A percentile compares a stretch with the other conserved stretches of the same genome.
Conservation (phyloP, 192 early-diverging fungal genomes). For the Coemansia sp. region DNA sequence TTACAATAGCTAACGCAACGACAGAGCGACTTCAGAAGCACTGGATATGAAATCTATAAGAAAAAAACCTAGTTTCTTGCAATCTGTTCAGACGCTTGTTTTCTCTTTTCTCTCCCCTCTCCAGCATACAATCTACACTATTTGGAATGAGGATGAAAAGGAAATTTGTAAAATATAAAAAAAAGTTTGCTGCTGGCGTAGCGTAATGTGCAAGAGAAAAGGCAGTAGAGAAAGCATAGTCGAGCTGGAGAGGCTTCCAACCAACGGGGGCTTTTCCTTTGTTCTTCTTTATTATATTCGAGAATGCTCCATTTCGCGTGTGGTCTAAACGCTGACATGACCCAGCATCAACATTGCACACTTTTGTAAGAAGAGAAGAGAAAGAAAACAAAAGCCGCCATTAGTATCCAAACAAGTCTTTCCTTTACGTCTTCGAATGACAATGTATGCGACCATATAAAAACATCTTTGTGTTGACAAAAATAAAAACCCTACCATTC, state of each 20-base stretch:
- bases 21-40: too few relatives aligned
- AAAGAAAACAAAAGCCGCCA: too few relatives aligned
- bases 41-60: constrained; percentile 1
- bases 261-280: too few relatives aligned
- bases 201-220: neutral
- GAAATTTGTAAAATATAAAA: neutral
- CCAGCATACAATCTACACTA: neutral
- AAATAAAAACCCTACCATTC: neutral
- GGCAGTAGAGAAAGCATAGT: neutral
- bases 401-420: too few relatives aligned
- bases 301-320: too few relatives aligned
- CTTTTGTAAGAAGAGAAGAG: too few relatives aligned
- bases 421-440: neutral
- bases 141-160: neutral
- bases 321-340: too few relatives aligned
- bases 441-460: neutral
- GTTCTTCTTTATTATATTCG: too few relatives aligned
- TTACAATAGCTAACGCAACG: too few relatives aligned
- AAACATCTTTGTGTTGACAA: neutral
- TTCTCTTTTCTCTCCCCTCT: neutral
- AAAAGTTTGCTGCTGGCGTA: neutral
- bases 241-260: too few relatives aligned
- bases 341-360: too few relatives aligned
- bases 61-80: neutral
- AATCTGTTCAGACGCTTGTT: neutral